Base-by-base conservation (phyloP, 306 rosid genomes). In the Cyclanthera cordifolia region DNA sequence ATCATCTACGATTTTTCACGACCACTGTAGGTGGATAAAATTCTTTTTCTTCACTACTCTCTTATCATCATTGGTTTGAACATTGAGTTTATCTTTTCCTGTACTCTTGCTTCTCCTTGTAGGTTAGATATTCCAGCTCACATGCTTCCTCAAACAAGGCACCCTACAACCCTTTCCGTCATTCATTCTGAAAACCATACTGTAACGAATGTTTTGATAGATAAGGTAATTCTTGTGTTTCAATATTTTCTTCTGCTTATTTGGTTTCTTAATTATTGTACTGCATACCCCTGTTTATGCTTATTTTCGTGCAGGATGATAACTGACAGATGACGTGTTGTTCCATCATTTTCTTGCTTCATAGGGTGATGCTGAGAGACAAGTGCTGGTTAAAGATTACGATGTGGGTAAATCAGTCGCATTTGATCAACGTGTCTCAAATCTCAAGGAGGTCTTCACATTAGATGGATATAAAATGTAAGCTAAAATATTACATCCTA, bases 331-430 rank as follows among this genome's bases (percentile, higher is more conserved):
- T 64, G n/a, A 41, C 24, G 34, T 43, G 53, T 41, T 21, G 32
- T 21, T 39, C 20, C 43, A 64, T n/a, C 68, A 39, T 65, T 34
- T 67, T 47, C 28, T 69, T 79, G 72, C 55, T 80, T 71, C 70
- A 68, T 79, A 89, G 98, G 98, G 89, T 65, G 66, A 46, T 82
- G 83, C 81, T 73, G 98, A 93, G 83, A 85, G 98, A 72, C 96
- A 80, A 80, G 92, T 93, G 57, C 93, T 93, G 15, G 96, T 93
- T 46, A 27, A 76, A 12, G 85, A 78, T 76, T 93, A 93, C 74
- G 86, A 83, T 3, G 75, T n/a, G 2, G 98, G 98, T 27, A 93
- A 84, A 85, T 80, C 27, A 47, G 89, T 87, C 73, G 93, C 89
- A 41, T 93, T 93, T 78, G 90, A 87, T 45, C 84, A 76, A 32